Conservation (phyloP, 352 stramenopile species). For the Blastocystis sp. region DNA sequence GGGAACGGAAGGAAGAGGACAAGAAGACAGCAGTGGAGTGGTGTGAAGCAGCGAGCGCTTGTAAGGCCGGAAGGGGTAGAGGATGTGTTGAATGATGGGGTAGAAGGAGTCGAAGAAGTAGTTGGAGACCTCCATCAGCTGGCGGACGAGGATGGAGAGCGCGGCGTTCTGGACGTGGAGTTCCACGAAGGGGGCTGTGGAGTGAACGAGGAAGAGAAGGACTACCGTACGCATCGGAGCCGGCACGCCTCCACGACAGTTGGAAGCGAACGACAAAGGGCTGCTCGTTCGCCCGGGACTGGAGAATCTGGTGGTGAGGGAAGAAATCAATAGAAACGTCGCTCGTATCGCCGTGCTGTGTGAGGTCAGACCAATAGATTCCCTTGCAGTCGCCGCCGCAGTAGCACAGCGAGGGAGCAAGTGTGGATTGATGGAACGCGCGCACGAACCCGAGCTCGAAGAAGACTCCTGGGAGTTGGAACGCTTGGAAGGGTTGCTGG, state of each 20-base stretch:
- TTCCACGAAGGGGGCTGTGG: slow-evolving; percentile 41
- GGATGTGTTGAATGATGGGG: slow-evolving; percentile 1
- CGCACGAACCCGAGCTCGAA: slow-evolving; percentile 45
- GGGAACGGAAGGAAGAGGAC: background rate
- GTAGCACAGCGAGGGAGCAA: background rate
- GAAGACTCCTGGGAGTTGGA: background rate
- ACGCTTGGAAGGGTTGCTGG: slow-evolving; percentile 22
- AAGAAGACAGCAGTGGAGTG: background rate
- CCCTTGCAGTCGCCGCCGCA: slow-evolving; percentile 15
- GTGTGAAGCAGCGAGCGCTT: background rate
- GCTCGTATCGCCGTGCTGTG: background rate
- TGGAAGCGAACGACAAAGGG: slow-evolving; percentile 16
- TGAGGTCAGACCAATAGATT: slow-evolving; percentile 49
- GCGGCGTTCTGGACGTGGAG: background rate
- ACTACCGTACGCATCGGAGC: background rate
- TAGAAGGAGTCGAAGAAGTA: slow-evolving; percentile 66
- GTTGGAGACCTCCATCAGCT: slow-evolving; percentile 54
- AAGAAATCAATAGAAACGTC: background rate
- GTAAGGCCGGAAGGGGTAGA: slow-evolving; percentile 21
- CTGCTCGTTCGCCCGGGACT: background rate
- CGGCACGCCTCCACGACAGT: slow-evolving; percentile 12
- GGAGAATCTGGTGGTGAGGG: slow-evolving; percentile 21
- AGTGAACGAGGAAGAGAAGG: background rate
- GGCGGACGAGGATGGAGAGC: slow-evolving; percentile 19
- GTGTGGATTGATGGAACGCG: background rate